A percentile compares a stretch with the other conserved stretches of the same genome.
These are phyloP conservation scores for Chaetomiaceae sp. DNA, from an alignment of 2,329 filamentous ascomycete genomes.

Conservation along the genomic window DNA sequence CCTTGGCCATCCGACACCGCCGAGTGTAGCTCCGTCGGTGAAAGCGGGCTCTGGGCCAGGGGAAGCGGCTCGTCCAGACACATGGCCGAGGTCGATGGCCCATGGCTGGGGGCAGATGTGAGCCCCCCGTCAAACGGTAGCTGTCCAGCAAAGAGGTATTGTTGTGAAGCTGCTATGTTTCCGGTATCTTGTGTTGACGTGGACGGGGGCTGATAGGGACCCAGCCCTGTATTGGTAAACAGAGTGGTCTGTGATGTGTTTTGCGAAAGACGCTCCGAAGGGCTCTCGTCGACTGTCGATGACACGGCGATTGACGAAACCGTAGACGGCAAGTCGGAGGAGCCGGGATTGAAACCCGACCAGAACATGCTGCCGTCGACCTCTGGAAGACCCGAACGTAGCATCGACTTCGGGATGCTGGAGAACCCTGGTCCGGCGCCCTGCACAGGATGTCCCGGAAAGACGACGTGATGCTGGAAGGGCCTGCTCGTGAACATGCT, in stretches of 20 bases:
- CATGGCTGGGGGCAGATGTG: conserved; percentile 2
- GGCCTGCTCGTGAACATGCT: conserved; percentile 9
- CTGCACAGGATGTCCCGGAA: conserved; percentile 10
- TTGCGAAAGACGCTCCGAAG: conserved; percentile 18
- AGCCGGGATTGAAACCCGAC: conserved; percentile 13
- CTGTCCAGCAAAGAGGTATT: conserved; percentile 19
- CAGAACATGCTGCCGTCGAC: conserved; percentile 23
- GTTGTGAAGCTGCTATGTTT: conserved; percentile 11
- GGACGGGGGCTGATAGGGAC: conserved; percentile 10
- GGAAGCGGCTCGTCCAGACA: conserved; percentile 20
- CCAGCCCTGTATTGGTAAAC: conserved; percentile 14
- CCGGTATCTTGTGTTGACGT: conserved; percentile 5
- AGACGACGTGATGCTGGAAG: conserved; percentile 11
- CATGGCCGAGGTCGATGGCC: conserved; percentile 18
- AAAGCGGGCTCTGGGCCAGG: conserved; percentile 5
- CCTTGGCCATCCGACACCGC: neutral
- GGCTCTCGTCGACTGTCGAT: conserved; percentile 17
- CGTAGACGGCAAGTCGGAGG: conserved; percentile 20
- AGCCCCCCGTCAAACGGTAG: conserved; percentile 9
- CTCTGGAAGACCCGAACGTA: conserved; percentile 8
- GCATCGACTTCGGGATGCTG: conserved; percentile 13
- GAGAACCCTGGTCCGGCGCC: conserved; percentile 2
- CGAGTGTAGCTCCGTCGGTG: conserved; percentile 10
- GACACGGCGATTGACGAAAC: conserved; percentile 23
- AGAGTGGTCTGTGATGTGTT: conserved; percentile 25